Percentiles rank a stretch among this genome's conserved stretches.
Conservation (phyloP, 495 filamentous ascomycete genomes). For the Polyplosphaeria fusca region DNA sequence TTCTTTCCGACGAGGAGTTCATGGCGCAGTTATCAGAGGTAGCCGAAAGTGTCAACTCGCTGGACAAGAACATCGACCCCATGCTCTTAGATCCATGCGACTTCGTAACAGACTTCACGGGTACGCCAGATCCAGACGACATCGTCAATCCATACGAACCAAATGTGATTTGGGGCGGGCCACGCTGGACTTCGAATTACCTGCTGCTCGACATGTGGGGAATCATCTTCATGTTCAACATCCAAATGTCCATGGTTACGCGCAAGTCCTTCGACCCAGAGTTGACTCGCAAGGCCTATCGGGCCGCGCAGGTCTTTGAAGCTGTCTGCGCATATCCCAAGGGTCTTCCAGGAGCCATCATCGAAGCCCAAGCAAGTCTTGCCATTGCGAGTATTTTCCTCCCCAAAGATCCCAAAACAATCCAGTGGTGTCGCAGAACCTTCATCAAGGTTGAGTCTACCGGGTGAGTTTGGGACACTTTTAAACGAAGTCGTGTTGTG, state of each 20-base stretch:
- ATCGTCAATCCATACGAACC: constrained; percentile 70
- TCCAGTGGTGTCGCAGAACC: constrained; percentile 81
- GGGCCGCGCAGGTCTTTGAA: constrained; percentile 73
- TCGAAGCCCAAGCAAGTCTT: constrained; percentile 72
- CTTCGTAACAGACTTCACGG: constrained; percentile 57
- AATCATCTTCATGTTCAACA: constrained; percentile 74
- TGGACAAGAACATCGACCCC: constrained; percentile 57
- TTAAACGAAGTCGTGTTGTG: too few relatives aligned
- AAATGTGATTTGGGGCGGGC: constrained; percentile 62
- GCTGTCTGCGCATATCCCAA: constrained; percentile 69
- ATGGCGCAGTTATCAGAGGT: constrained; percentile 57
- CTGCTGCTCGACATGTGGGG: constrained; percentile 74
- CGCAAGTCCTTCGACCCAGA: constrained; percentile 52
- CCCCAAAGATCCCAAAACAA: constrained; percentile 65
- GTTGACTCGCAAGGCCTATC: constrained; percentile 59
- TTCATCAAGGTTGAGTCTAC: constrained; percentile 72
- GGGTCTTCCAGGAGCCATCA: constrained; percentile 63
- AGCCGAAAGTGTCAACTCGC: constrained; percentile 50
- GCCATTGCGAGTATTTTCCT: constrained; percentile 75
- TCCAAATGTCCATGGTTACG: constrained; percentile 59
- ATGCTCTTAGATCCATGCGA: constrained; percentile 56
- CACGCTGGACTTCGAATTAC: constrained; percentile 70
- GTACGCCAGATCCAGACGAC: constrained; percentile 54
- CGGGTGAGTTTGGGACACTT: constrained; percentile 68
- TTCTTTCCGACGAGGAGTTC: constrained; percentile 65